These are phyloP conservation scores for Verbascum thapsus DNA, from an alignment of 257 asterid genomes.

Conservation along the genomic window DNA sequence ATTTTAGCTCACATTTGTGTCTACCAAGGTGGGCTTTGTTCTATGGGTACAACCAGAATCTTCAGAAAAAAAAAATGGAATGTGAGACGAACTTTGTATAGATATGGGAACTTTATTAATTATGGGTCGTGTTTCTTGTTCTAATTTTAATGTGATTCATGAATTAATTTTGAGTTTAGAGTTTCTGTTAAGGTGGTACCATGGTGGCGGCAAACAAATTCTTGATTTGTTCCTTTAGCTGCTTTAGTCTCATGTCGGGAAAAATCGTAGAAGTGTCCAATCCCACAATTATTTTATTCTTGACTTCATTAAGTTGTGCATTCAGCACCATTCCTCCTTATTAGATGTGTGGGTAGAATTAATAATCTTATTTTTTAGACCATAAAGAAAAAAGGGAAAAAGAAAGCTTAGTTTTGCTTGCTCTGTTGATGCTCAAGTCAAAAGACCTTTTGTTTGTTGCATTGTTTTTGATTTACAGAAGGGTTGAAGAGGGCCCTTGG, in stretches of 20 bases:
- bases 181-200: not conserved
- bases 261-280: slow-evolving; percentile 3
- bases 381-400: not conserved
- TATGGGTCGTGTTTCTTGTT: not conserved
- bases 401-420: not conserved
- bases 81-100: not conserved
- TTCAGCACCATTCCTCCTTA: too few relatives aligned
- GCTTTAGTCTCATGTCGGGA: not conserved
- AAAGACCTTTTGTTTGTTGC: not conserved
- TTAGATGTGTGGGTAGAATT: too few relatives aligned
- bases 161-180: too few relatives aligned
- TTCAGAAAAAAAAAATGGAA: not conserved
- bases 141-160: slow-evolving; percentile 1
- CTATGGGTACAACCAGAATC: not conserved
- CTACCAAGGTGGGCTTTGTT: not conserved
- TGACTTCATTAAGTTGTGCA: not conserved
- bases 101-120: not conserved
- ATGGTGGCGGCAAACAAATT: not conserved
- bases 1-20: not conserved
- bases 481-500: too few relatives aligned
- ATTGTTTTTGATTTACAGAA: too few relatives aligned
- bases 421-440: not conserved
- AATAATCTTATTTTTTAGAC: not conserved
- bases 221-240: not conserved
- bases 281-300: not conserved